Evolutionary conservation across 2,329 filamentous ascomycete genomes (phyloP), one percentile per base, ranked within the genome.

Genomic region (Penicillium sp.): DNA sequence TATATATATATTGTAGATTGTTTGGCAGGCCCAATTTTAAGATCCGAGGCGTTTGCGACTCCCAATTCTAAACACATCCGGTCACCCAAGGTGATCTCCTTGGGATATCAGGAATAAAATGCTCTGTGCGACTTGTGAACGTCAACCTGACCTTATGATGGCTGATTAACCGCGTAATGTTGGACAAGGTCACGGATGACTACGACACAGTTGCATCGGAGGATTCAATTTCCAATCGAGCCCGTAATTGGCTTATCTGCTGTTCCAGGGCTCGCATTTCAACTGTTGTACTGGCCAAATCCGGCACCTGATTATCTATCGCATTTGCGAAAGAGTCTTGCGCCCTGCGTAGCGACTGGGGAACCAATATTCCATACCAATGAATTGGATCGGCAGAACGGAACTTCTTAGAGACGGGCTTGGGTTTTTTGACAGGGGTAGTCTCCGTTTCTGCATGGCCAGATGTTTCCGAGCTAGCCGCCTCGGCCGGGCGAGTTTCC

Each of bases 281-380:
- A n/a, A 68, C 64, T 6, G 70, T 58, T 4, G 75, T 65, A 44
- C 67, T 72, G 15, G 75, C 70, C 54, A 81, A 60, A 25, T 71
- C 64, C 2, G 76, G 70, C 25, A 79, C 63, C 2, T 65, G 60
- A 9, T 65, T 65, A 27, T 73, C 68, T n/a, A 79, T 62, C 15
- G 70, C 76, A n/a, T 66, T 61, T 8, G 65, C 69, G 58, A 82
- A 82, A 15, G 72, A 73, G 47, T 61, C 68, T 62, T 81, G 79
- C 4, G 78, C 75, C 38, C 59, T 71, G 53, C 77, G 77, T 36
- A 82, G 69, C 25, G 76, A 71, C 10, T 70, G 70, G 3, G 79
- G 76, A 19, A 78, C 73, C 13, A 82, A 68, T 40, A 81, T 76
- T 6, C 79, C 79, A 62, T 79, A 82, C 79, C 79, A 81, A 23